Base-by-base conservation (phyloP, 352 stramenopile genomes). In the Globisporangium viniferum region DNA sequence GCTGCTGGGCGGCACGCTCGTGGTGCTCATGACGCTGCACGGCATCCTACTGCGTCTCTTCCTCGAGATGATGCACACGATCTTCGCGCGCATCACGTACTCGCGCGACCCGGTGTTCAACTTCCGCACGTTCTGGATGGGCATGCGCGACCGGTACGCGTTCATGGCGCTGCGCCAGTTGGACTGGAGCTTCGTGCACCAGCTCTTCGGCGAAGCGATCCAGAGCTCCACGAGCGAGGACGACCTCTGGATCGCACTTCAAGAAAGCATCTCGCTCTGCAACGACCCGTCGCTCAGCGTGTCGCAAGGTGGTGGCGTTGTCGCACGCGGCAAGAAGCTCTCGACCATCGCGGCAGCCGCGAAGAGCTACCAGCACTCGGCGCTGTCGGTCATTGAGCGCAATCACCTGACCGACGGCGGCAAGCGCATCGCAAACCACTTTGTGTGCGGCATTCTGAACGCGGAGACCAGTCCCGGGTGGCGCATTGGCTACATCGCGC, bases 21-120 rank as follows among this genome's bases (percentile, higher is more conserved):
- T 95, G 44, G 76, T 95, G 60, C 74, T 90, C 44, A 86, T 95
- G 80, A 88, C 84, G 39, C 76, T 93, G 51, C 76, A 93, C 66
- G 83, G 84, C 22, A 86, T 93, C 63, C 67, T 92, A 36, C 58
- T 95, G 27, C 83, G 87, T 0, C 75, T 91, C 9, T 81, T 87
- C 39, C 75, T 92, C 46, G 84, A 92, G 41, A 66, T 83, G 22
- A 44, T 93, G 39, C 85, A 86, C 66, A 68, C 79, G 35, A 79
- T 92, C 48, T 86, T 95, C 61, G 80, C 82, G 24, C 83, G 81
- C 39, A 77, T 93, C 64, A 86, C 85, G 61, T 89, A 83, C 76
- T 81, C 85, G 18, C 60, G 71, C 20, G 81, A 94, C 66, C 76
- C 84, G n/a, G 78, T 76, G 18, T 61, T 88, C 62, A 93, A 90